phyloP scores from a whole-genome alignment of 768 basidiomycete species.

The Dendrothele bispora region DNA sequence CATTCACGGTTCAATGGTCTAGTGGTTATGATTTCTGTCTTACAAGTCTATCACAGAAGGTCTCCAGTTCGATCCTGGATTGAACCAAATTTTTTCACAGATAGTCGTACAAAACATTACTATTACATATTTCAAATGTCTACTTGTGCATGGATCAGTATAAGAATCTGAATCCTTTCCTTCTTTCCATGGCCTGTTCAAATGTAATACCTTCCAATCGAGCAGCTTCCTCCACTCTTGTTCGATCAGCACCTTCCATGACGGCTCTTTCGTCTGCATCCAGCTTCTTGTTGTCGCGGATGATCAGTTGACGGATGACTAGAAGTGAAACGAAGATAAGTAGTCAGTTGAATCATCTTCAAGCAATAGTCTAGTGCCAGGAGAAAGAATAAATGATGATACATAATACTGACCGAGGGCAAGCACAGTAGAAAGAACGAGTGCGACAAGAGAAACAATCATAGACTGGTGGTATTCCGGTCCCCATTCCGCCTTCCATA shows the following conservation, averaged over 20 bases:
- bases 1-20: too few species aligned
- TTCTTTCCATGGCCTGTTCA: constrained; percentile 40
- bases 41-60: too few species aligned
- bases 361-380: neutral
- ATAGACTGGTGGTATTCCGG: constrained; percentile 64
- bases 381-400: neutral
- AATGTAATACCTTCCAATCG: constrained; percentile 42
- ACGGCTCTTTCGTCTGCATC: constrained; percentile 31
- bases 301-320: constrained; percentile 25
- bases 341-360: neutral
- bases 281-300: constrained; percentile 38
- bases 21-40: too few species aligned
- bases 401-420: constrained; percentile 16
- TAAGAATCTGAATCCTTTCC: constrained; percentile 44
- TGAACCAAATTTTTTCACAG: too few species aligned
- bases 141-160: too few species aligned
- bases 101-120: too few species aligned
- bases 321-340: neutral
- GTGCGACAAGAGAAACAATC: constrained; percentile 42
- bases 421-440: constrained; percentile 29
- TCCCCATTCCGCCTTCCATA: constrained; percentile 62
- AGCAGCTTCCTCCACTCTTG: constrained; percentile 46
- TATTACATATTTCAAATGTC: too few species aligned
- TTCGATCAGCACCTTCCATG: constrained; percentile 29
- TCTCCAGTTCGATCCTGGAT: too few species aligned